A percentile compares a stretch with the other conserved stretches of the same genome.
Evolutionary conservation across 202 grass and related monocot genomes (phyloP).

Genomic region (Cymbopogon flexuosus): DNA sequence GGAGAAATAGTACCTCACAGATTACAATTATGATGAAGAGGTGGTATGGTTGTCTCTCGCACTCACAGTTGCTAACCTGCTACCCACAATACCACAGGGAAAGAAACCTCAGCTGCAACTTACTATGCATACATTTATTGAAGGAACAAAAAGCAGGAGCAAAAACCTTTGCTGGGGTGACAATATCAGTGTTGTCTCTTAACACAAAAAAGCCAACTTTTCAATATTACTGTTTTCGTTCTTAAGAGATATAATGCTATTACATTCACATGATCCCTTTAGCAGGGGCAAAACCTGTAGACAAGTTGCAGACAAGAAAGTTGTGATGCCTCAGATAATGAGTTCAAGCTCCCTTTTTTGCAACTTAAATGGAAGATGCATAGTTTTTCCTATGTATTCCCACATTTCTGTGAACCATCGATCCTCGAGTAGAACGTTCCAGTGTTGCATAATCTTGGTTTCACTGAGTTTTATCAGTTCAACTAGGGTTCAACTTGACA

Average conservation of each 20-base stretch:
- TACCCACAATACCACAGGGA: neutral
- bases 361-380: neutral
- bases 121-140: neutral
- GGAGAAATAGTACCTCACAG: neutral
- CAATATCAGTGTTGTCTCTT: neutral
- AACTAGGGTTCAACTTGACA: neutral
- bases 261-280: slow-evolving; percentile 19
- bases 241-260: neutral
- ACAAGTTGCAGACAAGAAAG: neutral
- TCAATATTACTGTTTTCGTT: neutral
- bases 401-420: neutral
- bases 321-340: slow-evolving; percentile 1
- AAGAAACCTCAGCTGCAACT: neutral
- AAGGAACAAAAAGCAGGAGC: neutral
- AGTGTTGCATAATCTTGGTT: slow-evolving; percentile 7
- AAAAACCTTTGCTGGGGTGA: slow-evolving; percentile 5
- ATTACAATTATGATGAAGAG: neutral
- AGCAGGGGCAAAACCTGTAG: neutral
- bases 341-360: neutral
- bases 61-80: neutral
- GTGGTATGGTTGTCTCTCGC: neutral
- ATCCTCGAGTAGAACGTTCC: neutral
- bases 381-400: neutral
- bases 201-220: neutral
- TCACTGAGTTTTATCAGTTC: neutral